Evolutionary conservation across 345 rosid genomes (phyloP).

Genomic region (Boechera retrofracta): DNA sequence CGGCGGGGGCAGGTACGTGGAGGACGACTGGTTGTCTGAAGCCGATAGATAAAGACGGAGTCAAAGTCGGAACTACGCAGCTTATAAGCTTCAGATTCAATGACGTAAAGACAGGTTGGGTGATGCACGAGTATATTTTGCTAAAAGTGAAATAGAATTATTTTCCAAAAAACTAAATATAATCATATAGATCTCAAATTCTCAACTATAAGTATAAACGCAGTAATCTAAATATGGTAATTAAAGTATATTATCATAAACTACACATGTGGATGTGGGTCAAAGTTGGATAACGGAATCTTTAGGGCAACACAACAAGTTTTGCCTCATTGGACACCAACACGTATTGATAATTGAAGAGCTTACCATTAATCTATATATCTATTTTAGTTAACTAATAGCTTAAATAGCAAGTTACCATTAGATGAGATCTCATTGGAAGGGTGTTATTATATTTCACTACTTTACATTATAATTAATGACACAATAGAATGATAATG

Average conservation of each 20-base stretch:
- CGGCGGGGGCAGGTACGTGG: conserved; percentile 6
- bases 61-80: background rate
- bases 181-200: background rate
- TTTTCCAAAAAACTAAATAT: background rate
- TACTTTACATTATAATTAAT: conserved; percentile 19
- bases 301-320: conserved; percentile 39
- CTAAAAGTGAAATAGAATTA: background rate
- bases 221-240: background rate
- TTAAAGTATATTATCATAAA: conserved; percentile 26
- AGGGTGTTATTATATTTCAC: conserved; percentile 2
- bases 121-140: conserved; percentile 23
- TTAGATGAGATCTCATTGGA: conserved; percentile 43
- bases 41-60: background rate
- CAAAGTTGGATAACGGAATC: conserved; percentile 44
- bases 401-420: conserved; percentile 42
- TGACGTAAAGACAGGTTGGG: background rate
- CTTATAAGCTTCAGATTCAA: background rate
- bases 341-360: conserved; percentile 28
- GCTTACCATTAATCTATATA: conserved; percentile 7
- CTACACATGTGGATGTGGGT: conserved; percentile 21
- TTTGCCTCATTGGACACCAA: conserved; percentile 36
- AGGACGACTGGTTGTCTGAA: background rate
- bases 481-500: background rate
- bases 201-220: background rate
- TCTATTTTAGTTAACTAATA: conserved; percentile 25